These are phyloP conservation scores for Geranium incanum DNA, from an alignment of 441 rosid species.

Conservation along the genomic window DNA sequence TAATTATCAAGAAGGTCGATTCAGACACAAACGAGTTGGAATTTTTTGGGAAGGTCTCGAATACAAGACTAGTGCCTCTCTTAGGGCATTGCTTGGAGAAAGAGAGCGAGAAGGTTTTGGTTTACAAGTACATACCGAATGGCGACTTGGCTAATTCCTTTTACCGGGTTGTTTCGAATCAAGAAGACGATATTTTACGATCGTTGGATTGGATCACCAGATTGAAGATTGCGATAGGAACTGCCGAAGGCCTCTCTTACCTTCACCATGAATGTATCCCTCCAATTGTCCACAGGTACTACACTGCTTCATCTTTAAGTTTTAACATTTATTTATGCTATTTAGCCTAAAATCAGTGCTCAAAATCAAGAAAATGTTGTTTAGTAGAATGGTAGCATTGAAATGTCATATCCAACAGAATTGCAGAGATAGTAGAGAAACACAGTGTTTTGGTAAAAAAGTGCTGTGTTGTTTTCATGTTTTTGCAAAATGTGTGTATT, in stretches of 20 bases:
- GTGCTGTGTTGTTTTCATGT: too few species aligned
- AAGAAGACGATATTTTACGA: conserved; percentile 54
- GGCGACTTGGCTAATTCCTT: conserved; percentile 74
- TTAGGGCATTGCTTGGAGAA: conserved; percentile 77
- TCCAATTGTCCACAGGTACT: conserved; percentile 91
- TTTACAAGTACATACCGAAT: conserved; percentile 80
- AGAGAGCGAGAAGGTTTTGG: conserved; percentile 70
- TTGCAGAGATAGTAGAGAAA: too few species aligned
- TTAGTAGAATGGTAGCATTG: too few species aligned
- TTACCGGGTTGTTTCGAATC: conserved; percentile 37
- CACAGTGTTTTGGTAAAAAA: too few species aligned
- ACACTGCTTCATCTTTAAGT: background rate
- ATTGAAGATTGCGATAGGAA: conserved; percentile 86
- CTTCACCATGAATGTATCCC: conserved; percentile 88
- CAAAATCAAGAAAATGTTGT: too few species aligned
- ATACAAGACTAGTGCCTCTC: conserved; percentile 67
- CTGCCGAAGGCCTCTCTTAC: conserved; percentile 75
- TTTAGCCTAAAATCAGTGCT: too few species aligned
- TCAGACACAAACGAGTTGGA: conserved; percentile 59
- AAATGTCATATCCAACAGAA: too few species aligned
- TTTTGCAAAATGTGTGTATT: too few species aligned
- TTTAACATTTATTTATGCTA: too few species aligned
- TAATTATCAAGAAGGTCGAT: conserved; percentile 69
- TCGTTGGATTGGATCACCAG: conserved; percentile 98
- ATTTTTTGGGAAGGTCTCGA: conserved; percentile 55